phyloP scores from a whole-genome alignment of 768 basidiomycete species.

The Kwoniella pini region DNA sequence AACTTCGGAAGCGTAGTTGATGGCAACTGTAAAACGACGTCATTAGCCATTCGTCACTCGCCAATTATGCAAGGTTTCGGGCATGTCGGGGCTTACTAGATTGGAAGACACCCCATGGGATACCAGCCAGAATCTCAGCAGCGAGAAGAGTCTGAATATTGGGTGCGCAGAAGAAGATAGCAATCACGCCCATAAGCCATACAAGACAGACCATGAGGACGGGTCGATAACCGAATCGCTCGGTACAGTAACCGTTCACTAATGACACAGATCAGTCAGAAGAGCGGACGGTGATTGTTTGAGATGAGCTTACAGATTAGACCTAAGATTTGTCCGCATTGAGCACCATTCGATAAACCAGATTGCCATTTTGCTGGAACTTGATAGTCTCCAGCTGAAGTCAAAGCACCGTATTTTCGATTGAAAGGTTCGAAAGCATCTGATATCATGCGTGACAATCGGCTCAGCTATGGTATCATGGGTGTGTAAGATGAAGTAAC shows the following conservation, averaged over 20 bases:
- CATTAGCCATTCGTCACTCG: neutral
- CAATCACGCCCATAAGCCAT: slow-evolving; percentile 38
- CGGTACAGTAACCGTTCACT: slow-evolving; percentile 53
- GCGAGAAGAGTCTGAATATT: slow-evolving; percentile 37
- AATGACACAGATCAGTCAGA: slow-evolving; percentile 3
- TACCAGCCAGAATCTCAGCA: slow-evolving; percentile 49
- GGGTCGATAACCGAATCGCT: slow-evolving; percentile 54
- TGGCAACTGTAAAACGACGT: slow-evolving; percentile 30
- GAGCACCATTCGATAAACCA: slow-evolving; percentile 55
- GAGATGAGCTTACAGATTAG: slow-evolving; percentile 31
- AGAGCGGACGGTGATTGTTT: neutral
- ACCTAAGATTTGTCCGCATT: slow-evolving; percentile 55
- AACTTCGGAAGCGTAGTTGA: slow-evolving; percentile 53
- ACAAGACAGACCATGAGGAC: slow-evolving; percentile 49
- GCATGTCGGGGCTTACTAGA: slow-evolving; percentile 27
- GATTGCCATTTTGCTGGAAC: slow-evolving; percentile 56
- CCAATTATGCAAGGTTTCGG: neutral
- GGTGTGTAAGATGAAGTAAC: neutral
- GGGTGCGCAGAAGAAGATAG: slow-evolving; percentile 45
- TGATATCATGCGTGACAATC: neutral
- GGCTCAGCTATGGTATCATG: too few species aligned
- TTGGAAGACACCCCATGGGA: slow-evolving; percentile 55
- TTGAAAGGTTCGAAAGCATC: slow-evolving; percentile 52
- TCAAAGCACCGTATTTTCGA: slow-evolving; percentile 41
- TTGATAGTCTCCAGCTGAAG: slow-evolving; percentile 47